phyloP scores from a whole-genome alignment of 2,329 filamentous ascomycete genomes.

The Penicillium italicum region DNA sequence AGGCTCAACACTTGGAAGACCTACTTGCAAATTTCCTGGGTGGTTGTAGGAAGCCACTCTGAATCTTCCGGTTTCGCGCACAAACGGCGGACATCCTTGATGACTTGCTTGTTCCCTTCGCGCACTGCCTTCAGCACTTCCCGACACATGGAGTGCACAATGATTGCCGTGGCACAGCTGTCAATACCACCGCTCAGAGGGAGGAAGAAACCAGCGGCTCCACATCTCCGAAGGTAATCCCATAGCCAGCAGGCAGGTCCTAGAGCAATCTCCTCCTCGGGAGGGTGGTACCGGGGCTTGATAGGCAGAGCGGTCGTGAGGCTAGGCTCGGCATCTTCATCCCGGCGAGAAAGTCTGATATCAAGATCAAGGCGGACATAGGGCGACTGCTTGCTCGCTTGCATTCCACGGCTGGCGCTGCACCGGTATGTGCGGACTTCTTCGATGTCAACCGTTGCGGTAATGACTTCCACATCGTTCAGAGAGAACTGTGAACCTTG shows the following conservation, averaged over 20 bases:
- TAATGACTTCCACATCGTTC: slow-evolving; percentile 63
- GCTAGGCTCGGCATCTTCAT: slow-evolving; percentile 44
- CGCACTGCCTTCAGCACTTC: slow-evolving; percentile 36
- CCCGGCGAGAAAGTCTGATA: slow-evolving; percentile 31
- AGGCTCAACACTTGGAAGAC: neutral
- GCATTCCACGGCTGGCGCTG: slow-evolving; percentile 31
- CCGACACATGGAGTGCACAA: slow-evolving; percentile 42
- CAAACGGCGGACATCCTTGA: slow-evolving; percentile 52
- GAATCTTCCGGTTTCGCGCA: slow-evolving; percentile 48
- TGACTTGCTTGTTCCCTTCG: slow-evolving; percentile 48
- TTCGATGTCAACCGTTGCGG: slow-evolving; percentile 66
- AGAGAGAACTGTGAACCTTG: slow-evolving; percentile 65
- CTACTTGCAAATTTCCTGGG: slow-evolving; percentile 57
- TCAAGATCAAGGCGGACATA: slow-evolving; percentile 40
- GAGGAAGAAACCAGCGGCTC: slow-evolving; percentile 39
- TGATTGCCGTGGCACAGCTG: slow-evolving; percentile 37
- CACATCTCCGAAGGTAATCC: slow-evolving; percentile 41
- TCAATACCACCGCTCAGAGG: slow-evolving; percentile 42
- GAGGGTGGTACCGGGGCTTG: slow-evolving; percentile 54
- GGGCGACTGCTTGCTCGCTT: slow-evolving; percentile 31
- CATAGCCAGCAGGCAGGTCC: slow-evolving; percentile 64
- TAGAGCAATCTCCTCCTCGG: slow-evolving; percentile 65
- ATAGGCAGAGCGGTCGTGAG: slow-evolving; percentile 47
- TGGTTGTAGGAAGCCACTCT: slow-evolving; percentile 52
- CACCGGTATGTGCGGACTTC: slow-evolving; percentile 47